These are phyloP conservation scores for Erysimum pusillum DNA, from an alignment of 441 rosid species.

Conservation along the genomic window DNA sequence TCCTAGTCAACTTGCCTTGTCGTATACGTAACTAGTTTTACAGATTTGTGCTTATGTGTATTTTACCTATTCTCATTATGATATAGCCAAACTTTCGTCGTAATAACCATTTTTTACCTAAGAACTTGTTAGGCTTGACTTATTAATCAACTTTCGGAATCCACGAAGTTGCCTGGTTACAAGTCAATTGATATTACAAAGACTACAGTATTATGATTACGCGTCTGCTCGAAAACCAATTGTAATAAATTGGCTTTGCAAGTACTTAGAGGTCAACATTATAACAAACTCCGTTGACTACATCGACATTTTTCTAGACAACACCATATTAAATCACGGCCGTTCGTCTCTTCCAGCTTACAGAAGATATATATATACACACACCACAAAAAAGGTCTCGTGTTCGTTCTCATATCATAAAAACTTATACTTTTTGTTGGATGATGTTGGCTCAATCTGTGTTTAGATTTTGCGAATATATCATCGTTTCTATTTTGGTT, in stretches of 20 bases:
- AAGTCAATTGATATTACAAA: neutral
- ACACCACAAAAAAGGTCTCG: neutral
- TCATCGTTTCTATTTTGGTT: neutral
- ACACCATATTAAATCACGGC: neutral
- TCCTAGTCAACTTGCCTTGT: conserved; percentile 18
- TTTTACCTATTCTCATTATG: neutral
- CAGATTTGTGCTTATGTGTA: neutral
- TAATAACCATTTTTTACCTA: neutral
- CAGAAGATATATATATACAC: neutral
- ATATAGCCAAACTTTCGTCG: neutral
- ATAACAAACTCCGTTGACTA: neutral
- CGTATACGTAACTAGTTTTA: conserved; percentile 19
- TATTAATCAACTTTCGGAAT: neutral
- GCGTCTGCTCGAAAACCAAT: neutral
- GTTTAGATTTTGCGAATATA: neutral
- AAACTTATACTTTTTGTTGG: neutral
- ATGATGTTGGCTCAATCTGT: conserved; percentile 15
- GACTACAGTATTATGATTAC: neutral
- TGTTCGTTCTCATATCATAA: neutral
- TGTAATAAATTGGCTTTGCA: neutral
- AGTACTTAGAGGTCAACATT: conserved; percentile 2
- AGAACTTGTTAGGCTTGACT: conserved; percentile 2
- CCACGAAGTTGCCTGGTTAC: neutral
- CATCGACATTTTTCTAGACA: neutral
- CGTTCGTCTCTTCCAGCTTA: neutral